A percentile compares a stretch with the other conserved stretches of the same genome.
These are phyloP conservation scores for Dothistroma pini DNA, from an alignment of 2,329 filamentous ascomycete species.

Conservation along the genomic window DNA sequence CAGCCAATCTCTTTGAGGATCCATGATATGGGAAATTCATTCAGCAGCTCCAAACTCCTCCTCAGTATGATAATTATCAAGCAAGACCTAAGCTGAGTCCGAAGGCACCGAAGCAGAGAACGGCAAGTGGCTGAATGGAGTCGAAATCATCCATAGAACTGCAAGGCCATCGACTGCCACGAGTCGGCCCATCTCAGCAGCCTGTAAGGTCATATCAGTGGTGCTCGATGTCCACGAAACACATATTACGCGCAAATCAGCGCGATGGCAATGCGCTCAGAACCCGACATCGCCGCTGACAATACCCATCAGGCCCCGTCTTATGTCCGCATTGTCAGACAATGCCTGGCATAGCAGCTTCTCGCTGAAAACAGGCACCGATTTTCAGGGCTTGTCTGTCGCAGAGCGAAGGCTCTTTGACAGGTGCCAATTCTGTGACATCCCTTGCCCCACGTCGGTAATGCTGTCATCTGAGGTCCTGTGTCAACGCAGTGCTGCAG, in stretches of 20 bases:
- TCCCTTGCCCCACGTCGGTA: neutral
- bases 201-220: too few species aligned
- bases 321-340: neutral
- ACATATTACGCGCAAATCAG: too few species aligned
- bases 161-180: neutral
- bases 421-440: constrained; percentile 1
- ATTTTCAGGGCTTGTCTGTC: neutral
- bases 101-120: neutral
- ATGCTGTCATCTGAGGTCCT: neutral
- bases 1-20: too few species aligned
- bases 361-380: neutral
- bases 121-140: neutral
- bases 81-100: neutral
- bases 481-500: neutral
- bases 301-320: neutral
- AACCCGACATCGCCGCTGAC: neutral
- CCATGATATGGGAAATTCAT: too few species aligned
- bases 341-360: neutral
- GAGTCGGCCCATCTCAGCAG: too few species aligned
- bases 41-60: neutral
- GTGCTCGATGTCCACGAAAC: too few species aligned
- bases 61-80: neutral
- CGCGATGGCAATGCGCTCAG: too few species aligned
- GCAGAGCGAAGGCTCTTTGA: neutral
- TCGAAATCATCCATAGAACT: neutral